Evolutionary conservation across 352 stramenopile species (phyloP).

Genomic region (Pythium vanterpoolii): DNA sequence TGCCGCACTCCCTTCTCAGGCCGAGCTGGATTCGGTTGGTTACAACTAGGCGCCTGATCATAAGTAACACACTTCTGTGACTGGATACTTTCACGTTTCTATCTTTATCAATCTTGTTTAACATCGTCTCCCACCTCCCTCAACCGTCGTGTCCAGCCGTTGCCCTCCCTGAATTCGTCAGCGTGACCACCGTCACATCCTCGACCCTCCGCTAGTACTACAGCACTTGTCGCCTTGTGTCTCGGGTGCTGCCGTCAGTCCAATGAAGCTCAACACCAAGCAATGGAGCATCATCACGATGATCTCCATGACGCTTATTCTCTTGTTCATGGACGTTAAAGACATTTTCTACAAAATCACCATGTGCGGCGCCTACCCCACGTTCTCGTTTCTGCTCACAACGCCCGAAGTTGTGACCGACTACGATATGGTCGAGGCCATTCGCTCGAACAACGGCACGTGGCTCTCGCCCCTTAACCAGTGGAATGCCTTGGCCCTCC

Average conservation of each 20-base stretch:
- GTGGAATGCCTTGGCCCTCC: slow-evolving; percentile 25
- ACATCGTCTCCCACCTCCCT: too few species aligned
- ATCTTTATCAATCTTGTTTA: too few species aligned
- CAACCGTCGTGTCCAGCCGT: too few species aligned
- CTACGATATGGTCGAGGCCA: slow-evolving; percentile 18
- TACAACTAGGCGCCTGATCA: not conserved
- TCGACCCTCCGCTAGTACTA: too few species aligned
- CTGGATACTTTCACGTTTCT: too few species aligned
- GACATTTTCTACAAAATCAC: slow-evolving; percentile 28
- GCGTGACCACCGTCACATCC: too few species aligned
- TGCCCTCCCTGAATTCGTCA: too few species aligned
- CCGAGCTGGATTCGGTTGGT: not conserved
- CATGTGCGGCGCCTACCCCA: slow-evolving; percentile 22
- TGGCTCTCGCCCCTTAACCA: slow-evolving; percentile 13
- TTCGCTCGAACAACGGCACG: slow-evolving; percentile 16
- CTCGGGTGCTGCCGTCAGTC: too few species aligned
- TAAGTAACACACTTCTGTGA: too few species aligned
- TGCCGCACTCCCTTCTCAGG: not conserved
- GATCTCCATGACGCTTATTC: slow-evolving; percentile 26
- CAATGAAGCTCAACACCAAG: slow-evolving; percentile 13
- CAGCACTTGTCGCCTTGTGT: too few species aligned
- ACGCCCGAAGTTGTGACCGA: slow-evolving; percentile 22
- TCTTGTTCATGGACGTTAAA: slow-evolving; percentile 28
- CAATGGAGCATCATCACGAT: slow-evolving; percentile 25
- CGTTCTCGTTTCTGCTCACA: slow-evolving; percentile 17